A percentile compares a stretch with the other conserved stretches of the same genome.
Evolutionary conservation across 2,329 filamentous ascomycete species (phyloP).

Genomic region (Stagonosporopsis chrysanthemi): DNA sequence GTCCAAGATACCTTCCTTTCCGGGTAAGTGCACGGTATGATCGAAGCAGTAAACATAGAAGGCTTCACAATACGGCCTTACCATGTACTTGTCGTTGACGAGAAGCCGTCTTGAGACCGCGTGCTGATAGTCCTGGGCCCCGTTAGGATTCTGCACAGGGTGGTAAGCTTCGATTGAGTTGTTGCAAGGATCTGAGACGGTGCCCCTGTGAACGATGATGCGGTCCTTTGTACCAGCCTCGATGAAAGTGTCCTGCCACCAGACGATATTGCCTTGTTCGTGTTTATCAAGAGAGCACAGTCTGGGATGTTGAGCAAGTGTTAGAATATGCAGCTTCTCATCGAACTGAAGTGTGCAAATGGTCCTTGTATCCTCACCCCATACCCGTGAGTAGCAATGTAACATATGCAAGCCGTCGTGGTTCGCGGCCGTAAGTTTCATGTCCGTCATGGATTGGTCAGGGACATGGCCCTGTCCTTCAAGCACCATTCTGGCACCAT

Average conservation of each 20-base stretch:
- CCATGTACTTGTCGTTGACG: constrained; percentile 11
- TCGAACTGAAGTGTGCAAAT: constrained; percentile 21
- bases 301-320: background rate
- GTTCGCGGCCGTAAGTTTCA: constrained; percentile 4
- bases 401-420: constrained; percentile 12
- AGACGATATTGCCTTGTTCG: constrained; percentile 2
- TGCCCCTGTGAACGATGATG: constrained; percentile 2
- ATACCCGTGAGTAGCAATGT: background rate
- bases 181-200: background rate
- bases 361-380: too few species aligned
- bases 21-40: constrained; percentile 8
- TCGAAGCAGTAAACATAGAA: constrained; percentile 15
- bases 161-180: too few species aligned
- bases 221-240: background rate
- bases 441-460: background rate
- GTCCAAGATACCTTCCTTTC: constrained; percentile 1
- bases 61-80: background rate
- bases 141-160: background rate
- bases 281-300: background rate
- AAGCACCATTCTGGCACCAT: background rate
- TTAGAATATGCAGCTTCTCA: constrained; percentile 21
- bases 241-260: constrained; percentile 30
- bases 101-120: background rate
- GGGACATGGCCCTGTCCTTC: background rate
- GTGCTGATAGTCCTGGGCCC: background rate